Evolutionary conservation across 2,329 filamentous ascomycete species (phyloP).

Genomic region (Ascocoryne sarcoides): DNA sequence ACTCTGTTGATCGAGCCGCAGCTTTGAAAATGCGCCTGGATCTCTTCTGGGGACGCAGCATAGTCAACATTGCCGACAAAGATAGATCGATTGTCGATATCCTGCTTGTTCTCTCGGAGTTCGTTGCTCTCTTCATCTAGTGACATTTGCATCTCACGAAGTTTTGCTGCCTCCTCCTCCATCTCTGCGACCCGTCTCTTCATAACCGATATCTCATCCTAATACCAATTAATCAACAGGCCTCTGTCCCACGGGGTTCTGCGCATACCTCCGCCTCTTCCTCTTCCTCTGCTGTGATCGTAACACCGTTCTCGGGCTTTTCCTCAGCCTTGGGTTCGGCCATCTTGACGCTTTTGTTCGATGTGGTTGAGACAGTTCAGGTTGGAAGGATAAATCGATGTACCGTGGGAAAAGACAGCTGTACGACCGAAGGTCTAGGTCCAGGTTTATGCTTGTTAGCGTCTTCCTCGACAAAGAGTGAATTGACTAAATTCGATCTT

Average conservation of each 20-base stretch:
- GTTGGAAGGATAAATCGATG: no score
- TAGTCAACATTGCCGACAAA: constrained; percentile 99
- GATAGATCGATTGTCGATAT: constrained; percentile 89
- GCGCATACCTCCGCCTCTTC: constrained; percentile 27
- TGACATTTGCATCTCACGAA: constrained; percentile 77
- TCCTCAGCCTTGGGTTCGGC: constrained; percentile 18
- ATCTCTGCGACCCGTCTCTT: constrained; percentile 81
- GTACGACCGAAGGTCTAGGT: no score
- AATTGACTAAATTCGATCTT: no score
- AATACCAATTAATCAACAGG: constrained; percentile 2
- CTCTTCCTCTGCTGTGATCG: constrained; percentile 23
- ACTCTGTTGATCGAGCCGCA: constrained; percentile 97
- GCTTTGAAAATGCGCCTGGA: constrained; percentile 96
- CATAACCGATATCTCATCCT: constrained; percentile 81
- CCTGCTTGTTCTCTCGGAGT: constrained; percentile 86
- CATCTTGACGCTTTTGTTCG: constrained; percentile 16
- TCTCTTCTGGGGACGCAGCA: constrained; percentile 91
- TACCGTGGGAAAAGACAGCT: no score
- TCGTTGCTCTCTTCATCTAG: constrained; percentile 80
- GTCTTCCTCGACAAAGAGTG: no score
- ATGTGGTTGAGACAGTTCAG: no score
- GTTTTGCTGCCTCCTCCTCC: constrained; percentile 80
- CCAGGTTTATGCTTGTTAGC: no score
- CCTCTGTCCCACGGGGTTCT: not conserved
- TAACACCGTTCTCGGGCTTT: constrained; percentile 22